Evolutionary conservation across 2,329 filamentous ascomycete genomes (phyloP).

Genomic region (Aspergillus ochraceoroseus): DNA sequence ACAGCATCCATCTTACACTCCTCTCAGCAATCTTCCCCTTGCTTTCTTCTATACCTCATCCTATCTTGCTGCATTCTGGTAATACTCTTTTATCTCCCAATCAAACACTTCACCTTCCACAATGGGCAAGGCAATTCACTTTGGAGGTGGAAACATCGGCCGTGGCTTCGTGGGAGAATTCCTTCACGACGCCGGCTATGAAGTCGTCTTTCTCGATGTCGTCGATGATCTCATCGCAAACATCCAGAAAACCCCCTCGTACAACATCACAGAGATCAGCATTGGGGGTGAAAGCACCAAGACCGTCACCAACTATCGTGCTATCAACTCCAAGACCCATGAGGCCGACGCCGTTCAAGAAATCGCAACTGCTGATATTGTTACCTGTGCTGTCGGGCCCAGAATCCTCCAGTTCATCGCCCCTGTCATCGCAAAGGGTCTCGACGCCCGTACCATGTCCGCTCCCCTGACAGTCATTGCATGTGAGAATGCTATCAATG

Average conservation of each 20-base stretch:
- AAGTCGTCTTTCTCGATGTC: slow-evolving; percentile 95
- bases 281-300: slow-evolving; percentile 73
- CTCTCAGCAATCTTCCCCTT: slow-evolving; percentile 9
- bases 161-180: slow-evolving; percentile 86
- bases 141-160: slow-evolving; percentile 81
- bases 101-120: slow-evolving; percentile 12
- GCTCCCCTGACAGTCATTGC: slow-evolving; percentile 86
- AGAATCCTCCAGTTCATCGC: slow-evolving; percentile 96
- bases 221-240: slow-evolving; percentile 74
- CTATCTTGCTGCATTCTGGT: slow-evolving; percentile 6
- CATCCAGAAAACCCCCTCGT: slow-evolving; percentile 69
- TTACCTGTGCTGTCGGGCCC: slow-evolving; percentile 95
- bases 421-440: slow-evolving; percentile 88
- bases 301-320: slow-evolving; percentile 89
- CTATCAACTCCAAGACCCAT: slow-evolving; percentile 88
- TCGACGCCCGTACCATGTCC: slow-evolving; percentile 64
- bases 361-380: slow-evolving; percentile 79
- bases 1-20: slow-evolving; percentile 5
- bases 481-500: slow-evolving; percentile 96
- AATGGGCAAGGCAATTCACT: slow-evolving; percentile 67
- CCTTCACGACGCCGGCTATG: slow-evolving; percentile 88
- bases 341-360: slow-evolving; percentile 76
- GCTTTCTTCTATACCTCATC: slow-evolving; percentile 1
- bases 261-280: slow-evolving; percentile 91
- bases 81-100: background rate